Conservation (phyloP, 371 early-diverging fungal genomes). For the Mortierella sp. region DNA sequence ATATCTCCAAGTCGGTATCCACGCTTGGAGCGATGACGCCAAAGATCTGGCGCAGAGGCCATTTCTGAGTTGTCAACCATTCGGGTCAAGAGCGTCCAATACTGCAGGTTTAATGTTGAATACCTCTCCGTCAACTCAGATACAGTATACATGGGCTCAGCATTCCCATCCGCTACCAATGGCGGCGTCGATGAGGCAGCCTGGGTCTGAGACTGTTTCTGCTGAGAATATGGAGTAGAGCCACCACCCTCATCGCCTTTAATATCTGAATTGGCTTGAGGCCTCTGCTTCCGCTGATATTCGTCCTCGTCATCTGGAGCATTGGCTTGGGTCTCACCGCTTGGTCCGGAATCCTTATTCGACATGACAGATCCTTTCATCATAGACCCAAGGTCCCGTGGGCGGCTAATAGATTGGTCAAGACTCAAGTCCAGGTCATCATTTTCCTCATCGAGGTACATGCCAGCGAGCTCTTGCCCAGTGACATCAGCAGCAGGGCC, state of each 20-base stretch:
- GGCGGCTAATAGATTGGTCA: constrained; percentile 47
- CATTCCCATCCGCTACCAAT: constrained; percentile 39
- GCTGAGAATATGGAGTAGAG: not conserved
- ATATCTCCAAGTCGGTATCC: constrained; percentile 52
- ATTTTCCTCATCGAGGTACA: constrained; percentile 55
- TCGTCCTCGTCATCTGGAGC: constrained; percentile 42
- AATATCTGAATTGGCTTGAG: not conserved
- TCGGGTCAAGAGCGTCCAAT: constrained; percentile 64
- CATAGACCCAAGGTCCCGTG: constrained; percentile 39
- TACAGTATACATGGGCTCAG: constrained; percentile 36
- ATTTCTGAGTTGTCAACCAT: constrained; percentile 62
- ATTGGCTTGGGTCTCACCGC: constrained; percentile 3
- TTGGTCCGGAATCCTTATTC: constrained; percentile 2
- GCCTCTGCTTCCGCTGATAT: constrained; percentile 14
- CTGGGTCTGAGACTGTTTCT: constrained; percentile 8
- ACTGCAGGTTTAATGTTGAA: constrained; percentile 63
- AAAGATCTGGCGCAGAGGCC: constrained; percentile 51
- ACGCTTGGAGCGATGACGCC: constrained; percentile 57
- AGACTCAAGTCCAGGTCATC: constrained; percentile 50
- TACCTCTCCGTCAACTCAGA: constrained; percentile 56
- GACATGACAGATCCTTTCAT: constrained; percentile 37
- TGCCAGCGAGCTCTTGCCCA: constrained; percentile 55
- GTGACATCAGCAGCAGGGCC: constrained; percentile 53
- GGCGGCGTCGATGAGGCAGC: constrained; percentile 50
- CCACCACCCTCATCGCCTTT: constrained; percentile 15